These are phyloP conservation scores for Naganishia randhawae DNA, from an alignment of 768 basidiomycete genomes.

Conservation along the genomic window DNA sequence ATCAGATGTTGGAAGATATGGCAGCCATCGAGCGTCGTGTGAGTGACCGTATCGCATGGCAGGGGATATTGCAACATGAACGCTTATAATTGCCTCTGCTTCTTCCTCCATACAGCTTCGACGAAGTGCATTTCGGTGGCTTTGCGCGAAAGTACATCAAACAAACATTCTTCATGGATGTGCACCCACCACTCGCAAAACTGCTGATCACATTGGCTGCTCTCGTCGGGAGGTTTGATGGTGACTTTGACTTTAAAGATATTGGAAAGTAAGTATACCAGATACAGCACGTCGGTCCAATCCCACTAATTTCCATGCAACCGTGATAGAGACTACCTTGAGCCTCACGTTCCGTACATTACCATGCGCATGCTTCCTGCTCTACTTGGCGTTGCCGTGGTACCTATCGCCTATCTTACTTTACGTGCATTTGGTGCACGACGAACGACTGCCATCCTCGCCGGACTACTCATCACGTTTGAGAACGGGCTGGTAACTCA, in stretches of 20 bases:
- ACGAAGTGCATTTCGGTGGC: conserved; percentile 98
- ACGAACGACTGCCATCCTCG: conserved; percentile 85
- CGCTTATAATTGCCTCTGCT: background rate
- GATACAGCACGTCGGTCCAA: background rate
- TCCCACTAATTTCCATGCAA: background rate
- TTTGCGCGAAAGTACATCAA: conserved; percentile 91
- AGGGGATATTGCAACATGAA: background rate
- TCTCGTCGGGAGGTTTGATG: conserved; percentile 81
- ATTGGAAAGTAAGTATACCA: conserved; percentile 72
- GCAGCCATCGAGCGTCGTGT: conserved; percentile 89
- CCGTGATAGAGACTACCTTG: conserved; percentile 61
- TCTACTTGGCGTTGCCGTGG: conserved; percentile 76
- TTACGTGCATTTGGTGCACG: conserved; percentile 88
- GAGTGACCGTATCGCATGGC: conserved; percentile 48
- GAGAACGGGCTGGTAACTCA: conserved; percentile 96
- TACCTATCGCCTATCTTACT: conserved; percentile 88
- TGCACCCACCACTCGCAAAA: conserved; percentile 95
- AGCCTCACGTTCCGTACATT: conserved; percentile 79
- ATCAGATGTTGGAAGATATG: conserved; percentile 84
- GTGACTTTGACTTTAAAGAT: conserved; percentile 94
- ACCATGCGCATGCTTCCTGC: conserved; percentile 97
- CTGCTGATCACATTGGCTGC: conserved; percentile 87
- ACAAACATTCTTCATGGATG: conserved; percentile 71
- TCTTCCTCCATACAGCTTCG: conserved; percentile 62
- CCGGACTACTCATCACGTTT: conserved; percentile 85